Conservation (phyloP, 129 eudicot species). For the Oenanthe sinensis region DNA sequence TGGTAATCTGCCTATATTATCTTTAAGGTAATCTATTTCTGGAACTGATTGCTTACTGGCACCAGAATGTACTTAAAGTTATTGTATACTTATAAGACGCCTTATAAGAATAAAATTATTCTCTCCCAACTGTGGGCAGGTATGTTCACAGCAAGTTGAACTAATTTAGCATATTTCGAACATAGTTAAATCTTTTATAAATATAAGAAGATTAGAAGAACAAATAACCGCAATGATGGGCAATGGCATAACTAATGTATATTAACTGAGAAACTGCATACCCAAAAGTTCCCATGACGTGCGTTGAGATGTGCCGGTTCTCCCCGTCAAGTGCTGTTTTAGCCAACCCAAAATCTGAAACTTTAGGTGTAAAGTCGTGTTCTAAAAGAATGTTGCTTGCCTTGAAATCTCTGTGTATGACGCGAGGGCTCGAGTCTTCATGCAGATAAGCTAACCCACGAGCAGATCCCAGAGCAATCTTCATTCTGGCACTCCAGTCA, state of each 20-base stretch:
- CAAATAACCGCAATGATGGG: not conserved
- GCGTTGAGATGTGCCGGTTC: slow-evolving; percentile 78
- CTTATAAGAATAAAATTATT: not conserved
- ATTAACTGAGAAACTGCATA: slow-evolving; percentile 15
- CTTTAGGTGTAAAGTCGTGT: slow-evolving; percentile 90
- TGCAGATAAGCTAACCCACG: slow-evolving; percentile 94
- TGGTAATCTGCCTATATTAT: not conserved
- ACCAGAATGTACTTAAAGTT: not conserved
- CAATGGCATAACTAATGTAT: not conserved
- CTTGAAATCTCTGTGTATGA: slow-evolving; percentile 95
- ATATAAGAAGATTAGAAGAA: not conserved
- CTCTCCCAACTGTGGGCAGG: not conserved
- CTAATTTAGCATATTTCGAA: not conserved
- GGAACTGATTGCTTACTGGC: not conserved
- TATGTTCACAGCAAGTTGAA: not conserved
- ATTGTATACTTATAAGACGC: not conserved
- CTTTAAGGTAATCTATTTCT: not conserved
- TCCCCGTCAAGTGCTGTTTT: slow-evolving; percentile 71
- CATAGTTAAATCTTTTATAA: not conserved
- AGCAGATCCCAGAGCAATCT: slow-evolving; percentile 88
- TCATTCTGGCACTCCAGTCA: slow-evolving; percentile 81
- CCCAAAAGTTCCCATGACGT: slow-evolving; percentile 99
- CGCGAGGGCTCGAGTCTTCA: slow-evolving; percentile 98
- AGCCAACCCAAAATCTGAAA: slow-evolving; percentile 96
- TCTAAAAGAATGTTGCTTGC: slow-evolving; percentile 90